phyloP scores from a whole-genome alignment of 2,329 filamentous ascomycete species.

The Aspergillus cejpii region DNA sequence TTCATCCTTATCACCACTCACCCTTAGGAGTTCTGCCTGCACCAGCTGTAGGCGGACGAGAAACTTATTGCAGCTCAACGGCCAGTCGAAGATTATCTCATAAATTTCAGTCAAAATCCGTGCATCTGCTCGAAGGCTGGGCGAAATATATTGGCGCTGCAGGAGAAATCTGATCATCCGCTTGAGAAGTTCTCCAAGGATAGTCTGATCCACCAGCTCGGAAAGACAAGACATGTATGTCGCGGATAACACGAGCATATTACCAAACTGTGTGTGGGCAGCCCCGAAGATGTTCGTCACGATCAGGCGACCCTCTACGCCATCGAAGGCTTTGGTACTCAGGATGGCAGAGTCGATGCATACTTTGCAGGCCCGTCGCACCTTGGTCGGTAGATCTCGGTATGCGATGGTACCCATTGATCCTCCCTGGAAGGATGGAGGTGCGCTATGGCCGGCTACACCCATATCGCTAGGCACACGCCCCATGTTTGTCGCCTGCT shows the following conservation, averaged over 20 bases:
- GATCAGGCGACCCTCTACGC: slow-evolving; percentile 58
- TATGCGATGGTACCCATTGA: slow-evolving; percentile 8
- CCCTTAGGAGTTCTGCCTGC: too few species aligned
- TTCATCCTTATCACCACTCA: too few species aligned
- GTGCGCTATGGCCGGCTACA: slow-evolving; percentile 19
- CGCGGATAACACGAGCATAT: slow-evolving; percentile 82
- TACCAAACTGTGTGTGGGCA: slow-evolving; percentile 97
- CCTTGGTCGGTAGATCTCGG: slow-evolving; percentile 35
- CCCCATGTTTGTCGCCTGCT: slow-evolving; percentile 26
- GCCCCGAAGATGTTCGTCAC: slow-evolving; percentile 97
- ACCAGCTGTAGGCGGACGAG: slow-evolving; percentile 1
- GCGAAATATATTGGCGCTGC: slow-evolving; percentile 63
- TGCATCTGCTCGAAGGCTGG: slow-evolving; percentile 66
- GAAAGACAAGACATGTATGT: slow-evolving; percentile 63
- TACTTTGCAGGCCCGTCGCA: slow-evolving; percentile 51
- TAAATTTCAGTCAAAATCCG: slow-evolving; percentile 59
- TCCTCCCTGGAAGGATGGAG: slow-evolving; percentile 1
- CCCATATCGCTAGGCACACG: slow-evolving; percentile 33
- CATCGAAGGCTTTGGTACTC: slow-evolving; percentile 78
- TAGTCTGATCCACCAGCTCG: slow-evolving; percentile 50
- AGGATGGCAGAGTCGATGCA: slow-evolving; percentile 70
- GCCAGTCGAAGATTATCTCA: slow-evolving; percentile 38
- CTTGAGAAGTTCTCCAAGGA: slow-evolving; percentile 56
- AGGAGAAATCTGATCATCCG: slow-evolving; percentile 72
- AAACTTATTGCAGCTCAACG: slow-evolving; percentile 11